phyloP scores from a whole-genome alignment of 2,329 filamentous ascomycete genomes.

The Aureobasidium leucospermi region DNA sequence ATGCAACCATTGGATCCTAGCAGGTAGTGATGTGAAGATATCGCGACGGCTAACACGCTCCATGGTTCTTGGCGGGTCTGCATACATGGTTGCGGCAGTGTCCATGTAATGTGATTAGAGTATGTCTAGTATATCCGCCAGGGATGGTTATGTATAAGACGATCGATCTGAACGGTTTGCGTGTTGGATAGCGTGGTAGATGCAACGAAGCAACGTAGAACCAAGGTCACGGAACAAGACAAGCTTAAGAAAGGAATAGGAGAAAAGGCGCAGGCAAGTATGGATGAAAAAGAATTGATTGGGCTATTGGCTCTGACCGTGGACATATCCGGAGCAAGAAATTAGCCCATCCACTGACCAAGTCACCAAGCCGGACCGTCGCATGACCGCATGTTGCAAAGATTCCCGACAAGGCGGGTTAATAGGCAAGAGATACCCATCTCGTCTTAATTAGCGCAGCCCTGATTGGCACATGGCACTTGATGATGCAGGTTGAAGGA shows the following conservation, averaged over 20 bases:
- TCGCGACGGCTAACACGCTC: constrained; percentile 63
- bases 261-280: not conserved
- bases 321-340: constrained; percentile 1
- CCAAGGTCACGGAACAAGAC: not conserved
- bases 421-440: not conserved
- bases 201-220: constrained; percentile 3
- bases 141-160: not conserved
- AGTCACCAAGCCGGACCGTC: not conserved
- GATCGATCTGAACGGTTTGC: constrained; percentile 1
- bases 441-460: not conserved
- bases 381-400: constrained; percentile 5
- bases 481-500: constrained; percentile 3
- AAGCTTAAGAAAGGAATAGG: constrained; percentile 1
- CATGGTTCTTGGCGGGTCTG: constrained; percentile 22
- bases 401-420: not conserved
- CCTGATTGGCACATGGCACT: constrained; percentile 3
- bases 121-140: not conserved
- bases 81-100: not conserved
- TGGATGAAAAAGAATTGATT: constrained; percentile 2
- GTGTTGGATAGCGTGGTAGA: not conserved
- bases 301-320: not conserved
- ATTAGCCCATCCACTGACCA: not conserved
- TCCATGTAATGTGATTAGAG: not conserved
- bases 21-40: constrained; percentile 63
- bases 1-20: constrained; percentile 64